Percentiles rank a stretch among this genome's conserved stretches.
These are phyloP conservation scores for Aspergillus puulaauensis DNA, from an alignment of 2,329 filamentous ascomycete genomes.

Conservation along the genomic window DNA sequence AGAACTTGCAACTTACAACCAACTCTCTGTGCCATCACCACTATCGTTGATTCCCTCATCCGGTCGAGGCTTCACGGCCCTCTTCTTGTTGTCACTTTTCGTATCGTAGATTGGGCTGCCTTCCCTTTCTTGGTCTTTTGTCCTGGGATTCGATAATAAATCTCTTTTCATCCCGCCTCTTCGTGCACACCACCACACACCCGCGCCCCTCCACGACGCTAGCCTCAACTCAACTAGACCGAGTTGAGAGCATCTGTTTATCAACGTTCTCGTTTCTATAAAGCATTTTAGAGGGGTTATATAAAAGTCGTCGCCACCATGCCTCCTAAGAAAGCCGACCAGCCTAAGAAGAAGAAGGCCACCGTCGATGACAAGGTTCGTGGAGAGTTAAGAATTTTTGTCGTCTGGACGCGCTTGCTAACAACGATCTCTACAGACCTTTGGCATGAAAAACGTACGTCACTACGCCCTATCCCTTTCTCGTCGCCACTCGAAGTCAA, in stretches of 20 bases:
- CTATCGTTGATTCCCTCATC: slow-evolving; percentile 6
- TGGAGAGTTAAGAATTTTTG: slow-evolving; percentile 17
- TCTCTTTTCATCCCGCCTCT: slow-evolving; percentile 1
- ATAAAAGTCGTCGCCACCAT: slow-evolving; percentile 38
- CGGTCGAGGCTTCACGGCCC: slow-evolving; percentile 3
- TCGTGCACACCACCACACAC: background rate
- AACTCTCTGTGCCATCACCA: slow-evolving; percentile 5
- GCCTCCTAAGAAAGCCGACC: slow-evolving; percentile 48
- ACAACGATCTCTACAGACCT: slow-evolving; percentile 57
- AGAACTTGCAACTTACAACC: slow-evolving; percentile 15
- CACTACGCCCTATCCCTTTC: background rate
- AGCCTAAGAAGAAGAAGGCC: slow-evolving; percentile 50
- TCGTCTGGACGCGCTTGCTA: background rate
- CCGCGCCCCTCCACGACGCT: slow-evolving; percentile 9
- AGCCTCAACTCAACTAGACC: slow-evolving; percentile 5
- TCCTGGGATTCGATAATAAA: background rate
- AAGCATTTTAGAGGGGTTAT: background rate
- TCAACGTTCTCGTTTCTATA: slow-evolving; percentile 11
- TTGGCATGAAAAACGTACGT: slow-evolving; percentile 94
- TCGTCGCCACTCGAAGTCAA: background rate
- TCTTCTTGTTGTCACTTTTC: background rate
- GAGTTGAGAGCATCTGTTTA: background rate
- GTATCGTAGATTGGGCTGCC: background rate
- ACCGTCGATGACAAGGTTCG: slow-evolving; percentile 75
- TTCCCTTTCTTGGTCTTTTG: background rate